Evolutionary conservation across 129 eudicot species (phyloP), one percentile per base, ranked within the genome.

Genomic region (Apium graveolens): DNA sequence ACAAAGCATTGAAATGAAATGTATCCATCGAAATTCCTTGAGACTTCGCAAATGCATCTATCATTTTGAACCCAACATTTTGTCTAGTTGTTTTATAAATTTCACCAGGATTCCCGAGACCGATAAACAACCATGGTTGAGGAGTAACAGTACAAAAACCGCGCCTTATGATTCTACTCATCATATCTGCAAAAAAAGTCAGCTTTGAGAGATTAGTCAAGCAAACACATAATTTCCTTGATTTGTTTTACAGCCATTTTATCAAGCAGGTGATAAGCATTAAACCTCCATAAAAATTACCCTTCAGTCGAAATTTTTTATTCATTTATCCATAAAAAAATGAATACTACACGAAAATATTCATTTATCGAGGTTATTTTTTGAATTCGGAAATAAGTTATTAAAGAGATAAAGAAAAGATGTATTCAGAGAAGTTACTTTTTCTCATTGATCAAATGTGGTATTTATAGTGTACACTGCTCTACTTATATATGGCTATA

Each of bases 21-120:
- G 85, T 79, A 42, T 86, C 91, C 90, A 96, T 84, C 31, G 86
- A 73, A 77, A 92, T 96, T 70, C 91, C 91, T 69, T 70, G 85
- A 3, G 92, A 85, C 37, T 85, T 87, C 3, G 97, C 91, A 84
- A 96, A 87, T 62, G 91, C 89, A 78, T 92, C 97, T 37, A 96
- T 87, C 91, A 92, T 87, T 79, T 89, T 85, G 77, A 96, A 96
- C n/a, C 99, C 99, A 37, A 92, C 99, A 84, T 96, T 96, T 79
- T 96, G 97, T 66, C 99, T 85, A 72, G 97, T 96, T 78, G 95
- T 93, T 82, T 85, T 80, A 51, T 84, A 96, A 76, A 89, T 89
- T 41, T 90, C 90, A 16, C 97, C 96, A 41, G 97, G 99, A 83
- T 90, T 96, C 74, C 97, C 97, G 80, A 92, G 85, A 1, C 97